Conservation (phyloP, 257 asterid genomes). For the Solanum pimpinellifolium region DNA sequence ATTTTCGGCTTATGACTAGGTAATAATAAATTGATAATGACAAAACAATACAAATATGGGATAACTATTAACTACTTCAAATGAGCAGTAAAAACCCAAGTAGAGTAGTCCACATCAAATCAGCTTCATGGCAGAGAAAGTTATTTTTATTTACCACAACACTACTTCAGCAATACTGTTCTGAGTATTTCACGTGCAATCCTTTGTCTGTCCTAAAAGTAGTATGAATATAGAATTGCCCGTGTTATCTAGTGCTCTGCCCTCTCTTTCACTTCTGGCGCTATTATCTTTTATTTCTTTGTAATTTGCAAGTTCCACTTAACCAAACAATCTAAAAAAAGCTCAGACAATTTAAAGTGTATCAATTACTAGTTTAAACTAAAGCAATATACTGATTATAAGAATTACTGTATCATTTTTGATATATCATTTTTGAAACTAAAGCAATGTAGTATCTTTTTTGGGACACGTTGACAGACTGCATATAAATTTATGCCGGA, state of each 20-base stretch:
- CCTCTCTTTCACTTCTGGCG: not conserved
- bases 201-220: not conserved
- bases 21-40: not conserved
- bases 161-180: not conserved
- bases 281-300: not conserved
- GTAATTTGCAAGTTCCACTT: not conserved
- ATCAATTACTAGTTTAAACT: not conserved
- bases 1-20: not conserved
- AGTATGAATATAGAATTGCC: not conserved
- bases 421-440: not conserved
- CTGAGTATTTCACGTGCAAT: not conserved
- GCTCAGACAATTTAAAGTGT: not conserved
- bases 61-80: not conserved
- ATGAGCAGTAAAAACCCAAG: not conserved
- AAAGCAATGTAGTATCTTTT: not conserved
- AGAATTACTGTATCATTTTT: too few relatives aligned
- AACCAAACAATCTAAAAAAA: not conserved
- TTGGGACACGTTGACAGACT: not conserved
- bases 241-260: not conserved
- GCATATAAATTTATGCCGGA: not conserved
- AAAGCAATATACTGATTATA: not conserved
- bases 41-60: not conserved
- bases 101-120: not conserved
- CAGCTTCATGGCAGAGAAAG: not conserved
- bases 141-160: not conserved